Percentiles rank a stretch among this genome's conserved stretches.
phyloP scores from a whole-genome alignment of 2,329 filamentous ascomycete species.

The Aureobasidium subglaciale region DNA sequence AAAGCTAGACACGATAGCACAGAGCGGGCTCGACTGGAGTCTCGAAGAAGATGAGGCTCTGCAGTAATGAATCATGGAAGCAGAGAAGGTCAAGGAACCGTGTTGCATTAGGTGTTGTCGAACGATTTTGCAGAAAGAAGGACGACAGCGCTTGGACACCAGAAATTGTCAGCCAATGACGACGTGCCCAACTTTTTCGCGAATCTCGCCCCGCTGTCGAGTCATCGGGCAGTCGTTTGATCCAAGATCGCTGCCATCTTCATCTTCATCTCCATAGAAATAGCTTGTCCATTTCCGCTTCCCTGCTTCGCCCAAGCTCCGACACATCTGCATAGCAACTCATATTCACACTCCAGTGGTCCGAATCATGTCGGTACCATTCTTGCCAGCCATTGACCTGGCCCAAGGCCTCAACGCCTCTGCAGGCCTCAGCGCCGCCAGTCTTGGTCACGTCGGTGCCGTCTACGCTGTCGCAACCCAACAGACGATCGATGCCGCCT shows the following conservation, averaged over 20 bases:
- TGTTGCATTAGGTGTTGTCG: constrained; percentile 4
- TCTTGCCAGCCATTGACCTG: constrained; percentile 45
- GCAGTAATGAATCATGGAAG: neutral
- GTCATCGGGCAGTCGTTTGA: neutral
- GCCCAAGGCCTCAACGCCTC: constrained; percentile 36
- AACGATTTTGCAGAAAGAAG: constrained; percentile 1
- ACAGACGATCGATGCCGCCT: constrained; percentile 36
- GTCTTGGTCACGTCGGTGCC: constrained; percentile 51
- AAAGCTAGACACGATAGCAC: neutral
- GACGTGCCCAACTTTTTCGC: neutral
- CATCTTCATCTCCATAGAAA: neutral
- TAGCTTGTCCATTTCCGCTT: neutral
- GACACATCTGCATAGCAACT: neutral
- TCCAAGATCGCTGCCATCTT: neutral
- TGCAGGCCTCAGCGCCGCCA: constrained; percentile 44
- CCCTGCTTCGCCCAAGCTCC: neutral
- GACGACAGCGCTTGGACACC: neutral
- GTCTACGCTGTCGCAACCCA: constrained; percentile 48
- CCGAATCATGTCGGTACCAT: constrained; percentile 35
- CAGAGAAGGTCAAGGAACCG: neutral
- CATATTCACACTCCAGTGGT: neutral
- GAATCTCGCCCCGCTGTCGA: constrained; percentile 7
- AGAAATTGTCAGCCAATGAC: constrained; percentile 11
- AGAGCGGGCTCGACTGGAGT: neutral
- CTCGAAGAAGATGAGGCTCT: neutral